Evolutionary conservation across 352 stramenopile genomes (phyloP).

Genomic region (Globisporangium megalacanthum): DNA sequence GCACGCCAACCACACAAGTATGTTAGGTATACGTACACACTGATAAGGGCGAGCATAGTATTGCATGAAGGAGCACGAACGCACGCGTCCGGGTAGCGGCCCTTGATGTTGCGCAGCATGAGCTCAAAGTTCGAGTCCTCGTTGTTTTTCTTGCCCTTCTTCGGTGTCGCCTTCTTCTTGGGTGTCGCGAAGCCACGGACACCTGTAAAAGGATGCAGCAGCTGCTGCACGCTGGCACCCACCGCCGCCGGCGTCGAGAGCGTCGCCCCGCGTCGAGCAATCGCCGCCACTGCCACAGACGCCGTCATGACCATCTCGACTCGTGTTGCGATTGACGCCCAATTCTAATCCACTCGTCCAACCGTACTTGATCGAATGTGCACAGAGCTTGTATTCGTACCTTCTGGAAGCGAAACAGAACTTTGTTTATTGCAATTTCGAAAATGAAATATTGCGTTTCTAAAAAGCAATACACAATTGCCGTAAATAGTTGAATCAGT

Average conservation of each 20-base stretch:
- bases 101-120: conserved; percentile 78
- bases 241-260: conserved; percentile 1
- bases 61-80: conserved; percentile 7
- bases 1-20: conserved; percentile 2
- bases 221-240: conserved; percentile 3
- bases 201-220: neutral
- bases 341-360: neutral
- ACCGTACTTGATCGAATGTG: neutral
- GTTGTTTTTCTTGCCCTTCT: conserved; percentile 15
- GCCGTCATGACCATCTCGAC: neutral
- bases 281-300: conserved; percentile 6
- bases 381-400: too few relatives aligned
- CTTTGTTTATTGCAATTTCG: too few relatives aligned
- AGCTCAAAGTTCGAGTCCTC: conserved; percentile 78
- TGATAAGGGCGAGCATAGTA: too few relatives aligned
- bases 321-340: neutral
- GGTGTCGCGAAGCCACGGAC: conserved; percentile 10
- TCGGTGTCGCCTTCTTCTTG: conserved; percentile 12
- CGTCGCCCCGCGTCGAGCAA: conserved; percentile 12
- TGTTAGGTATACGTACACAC: neutral
- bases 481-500: too few relatives aligned
- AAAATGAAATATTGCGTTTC: too few relatives aligned
- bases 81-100: conserved; percentile 69
- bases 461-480: too few relatives aligned
- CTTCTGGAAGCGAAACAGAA: too few relatives aligned